phyloP scores from a whole-genome alignment of 345 rosid genomes.

The Arabis alpina region DNA sequence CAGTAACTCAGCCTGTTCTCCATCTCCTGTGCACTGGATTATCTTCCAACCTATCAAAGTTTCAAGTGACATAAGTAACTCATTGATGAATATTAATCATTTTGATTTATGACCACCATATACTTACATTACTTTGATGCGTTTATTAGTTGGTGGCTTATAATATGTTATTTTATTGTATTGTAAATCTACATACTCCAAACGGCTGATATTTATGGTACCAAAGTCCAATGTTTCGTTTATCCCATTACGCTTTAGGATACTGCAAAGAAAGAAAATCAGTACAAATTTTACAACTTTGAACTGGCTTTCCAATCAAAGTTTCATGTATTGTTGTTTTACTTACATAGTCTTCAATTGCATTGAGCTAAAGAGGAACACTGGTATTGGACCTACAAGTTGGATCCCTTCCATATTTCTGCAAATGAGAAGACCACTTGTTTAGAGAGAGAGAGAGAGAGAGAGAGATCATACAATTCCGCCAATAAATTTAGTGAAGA shows the following conservation, averaged over 20 bases:
- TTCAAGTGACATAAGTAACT: neutral
- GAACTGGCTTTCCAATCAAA: neutral
- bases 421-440: constrained; percentile 20
- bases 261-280: constrained; percentile 40
- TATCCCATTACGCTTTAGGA: constrained; percentile 54
- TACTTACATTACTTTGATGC: constrained; percentile 58
- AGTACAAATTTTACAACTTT: neutral
- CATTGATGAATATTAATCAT: neutral
- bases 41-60: constrained; percentile 58
- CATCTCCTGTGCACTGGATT: constrained; percentile 68
- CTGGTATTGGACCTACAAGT: constrained; percentile 63
- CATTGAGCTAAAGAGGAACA: constrained; percentile 50
- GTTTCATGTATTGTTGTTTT: neutral
- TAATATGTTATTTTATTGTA: constrained; percentile 49
- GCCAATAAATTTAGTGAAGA: constrained; percentile 51
- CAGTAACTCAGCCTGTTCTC: constrained; percentile 51
- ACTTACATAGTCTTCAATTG: constrained; percentile 76
- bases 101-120: neutral
- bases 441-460: neutral
- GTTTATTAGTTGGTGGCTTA: constrained; percentile 20
- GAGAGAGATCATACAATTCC: constrained; percentile 63
- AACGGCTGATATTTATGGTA: constrained; percentile 43
- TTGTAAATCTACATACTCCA: constrained; percentile 63
- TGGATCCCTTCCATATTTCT: constrained; percentile 66
- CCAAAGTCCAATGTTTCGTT: constrained; percentile 63